A percentile compares a stretch with the other conserved stretches of the same genome.
These are phyloP conservation scores for Drechslera avenae DNA, from an alignment of 2,329 filamentous ascomycete genomes.

Conservation along the genomic window DNA sequence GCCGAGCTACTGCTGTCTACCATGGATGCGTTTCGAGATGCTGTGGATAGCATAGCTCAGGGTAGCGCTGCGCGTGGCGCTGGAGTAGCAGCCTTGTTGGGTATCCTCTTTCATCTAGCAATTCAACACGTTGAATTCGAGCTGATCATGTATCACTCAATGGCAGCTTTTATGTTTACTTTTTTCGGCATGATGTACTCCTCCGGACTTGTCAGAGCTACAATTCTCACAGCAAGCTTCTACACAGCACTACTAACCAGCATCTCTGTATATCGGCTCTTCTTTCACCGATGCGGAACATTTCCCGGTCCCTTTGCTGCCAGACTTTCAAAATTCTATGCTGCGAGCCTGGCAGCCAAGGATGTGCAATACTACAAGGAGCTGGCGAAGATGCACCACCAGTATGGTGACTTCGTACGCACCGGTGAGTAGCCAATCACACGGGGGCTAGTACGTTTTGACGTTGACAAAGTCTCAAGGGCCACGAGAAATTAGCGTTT, in stretches of 20 bases:
- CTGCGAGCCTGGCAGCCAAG: slow-evolving; percentile 31
- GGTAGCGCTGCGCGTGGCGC: not conserved
- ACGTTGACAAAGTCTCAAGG: slow-evolving; percentile 12
- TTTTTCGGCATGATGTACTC: slow-evolving; percentile 19
- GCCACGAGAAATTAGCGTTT: slow-evolving; percentile 32
- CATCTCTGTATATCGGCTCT: slow-evolving; percentile 31
- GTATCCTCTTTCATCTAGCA: slow-evolving; percentile 25
- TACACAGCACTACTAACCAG: slow-evolving; percentile 21
- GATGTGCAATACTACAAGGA: slow-evolving; percentile 38
- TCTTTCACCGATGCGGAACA: slow-evolving; percentile 31
- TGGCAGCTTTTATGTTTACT: slow-evolving; percentile 13
- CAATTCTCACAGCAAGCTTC: slow-evolving; percentile 14
- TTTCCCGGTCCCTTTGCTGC: slow-evolving; percentile 33
- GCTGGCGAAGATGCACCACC: slow-evolving; percentile 32
- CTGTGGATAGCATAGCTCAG: not conserved
- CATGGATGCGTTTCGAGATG: slow-evolving; percentile 9
- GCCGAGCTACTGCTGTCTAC: not conserved
- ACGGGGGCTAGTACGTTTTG: not conserved
- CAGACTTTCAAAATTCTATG: slow-evolving; percentile 37
- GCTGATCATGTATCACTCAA: slow-evolving; percentile 32
- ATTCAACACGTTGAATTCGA: slow-evolving; percentile 31
- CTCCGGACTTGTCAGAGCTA: slow-evolving; percentile 13
- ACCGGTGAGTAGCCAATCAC: slow-evolving; percentile 28
- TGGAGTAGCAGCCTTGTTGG: slow-evolving; percentile 15
- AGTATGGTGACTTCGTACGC: slow-evolving; percentile 45